A percentile compares a stretch with the other conserved stretches of the same genome.
phyloP scores from a whole-genome alignment of 345 rosid genomes.

The Eutrema japonicum region DNA sequence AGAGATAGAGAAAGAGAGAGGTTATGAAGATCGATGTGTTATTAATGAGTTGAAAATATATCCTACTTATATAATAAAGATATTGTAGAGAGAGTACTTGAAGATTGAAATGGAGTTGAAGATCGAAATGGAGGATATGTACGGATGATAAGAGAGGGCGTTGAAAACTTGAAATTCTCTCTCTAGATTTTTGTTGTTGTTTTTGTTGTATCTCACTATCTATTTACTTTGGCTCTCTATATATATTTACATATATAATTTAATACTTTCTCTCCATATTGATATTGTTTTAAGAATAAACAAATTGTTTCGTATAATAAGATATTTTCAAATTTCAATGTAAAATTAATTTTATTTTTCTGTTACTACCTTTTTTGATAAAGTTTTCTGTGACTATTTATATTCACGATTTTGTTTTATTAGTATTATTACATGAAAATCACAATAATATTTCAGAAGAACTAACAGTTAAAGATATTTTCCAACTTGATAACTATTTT shows the following conservation, averaged over 20 bases:
- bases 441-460: background rate
- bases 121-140: constrained; percentile 36
- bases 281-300: background rate
- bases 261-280: background rate
- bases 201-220: background rate
- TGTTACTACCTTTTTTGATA: too few species aligned
- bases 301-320: too few species aligned
- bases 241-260: background rate
- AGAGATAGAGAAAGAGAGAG: background rate
- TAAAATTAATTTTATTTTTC: too few species aligned
- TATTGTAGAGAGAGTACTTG: constrained; percentile 7
- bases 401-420: too few species aligned
- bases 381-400: too few species aligned
- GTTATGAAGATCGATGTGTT: constrained; percentile 9
- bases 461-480: background rate
- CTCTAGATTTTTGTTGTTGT: background rate
- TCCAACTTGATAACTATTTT: background rate
- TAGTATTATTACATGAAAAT: background rate
- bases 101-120: constrained; percentile 22
- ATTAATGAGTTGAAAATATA: constrained; percentile 23
- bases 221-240: constrained; percentile 4
- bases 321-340: too few species aligned
- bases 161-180: constrained; percentile 29
- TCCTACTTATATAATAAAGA: constrained; percentile 31
- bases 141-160: constrained; percentile 44